Evolutionary conservation across 176 grass and related monocot genomes (phyloP).

Genomic region (Urochloa ruziziensis): DNA sequence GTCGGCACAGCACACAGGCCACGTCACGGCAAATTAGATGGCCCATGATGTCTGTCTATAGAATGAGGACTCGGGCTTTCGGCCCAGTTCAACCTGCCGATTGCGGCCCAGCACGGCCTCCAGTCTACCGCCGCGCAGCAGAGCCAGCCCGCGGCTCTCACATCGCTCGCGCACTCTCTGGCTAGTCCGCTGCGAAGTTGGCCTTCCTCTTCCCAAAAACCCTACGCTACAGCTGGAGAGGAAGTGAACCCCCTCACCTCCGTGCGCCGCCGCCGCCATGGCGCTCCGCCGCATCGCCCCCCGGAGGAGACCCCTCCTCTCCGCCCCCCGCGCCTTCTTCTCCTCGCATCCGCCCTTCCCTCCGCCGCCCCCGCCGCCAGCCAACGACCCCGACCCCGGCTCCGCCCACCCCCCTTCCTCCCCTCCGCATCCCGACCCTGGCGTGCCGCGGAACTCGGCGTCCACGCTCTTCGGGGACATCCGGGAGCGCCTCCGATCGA

Average conservation of each 20-base stretch:
- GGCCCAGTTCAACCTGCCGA: background rate
- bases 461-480: constrained; percentile 44
- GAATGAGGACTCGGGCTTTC: background rate
- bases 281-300: constrained; percentile 41
- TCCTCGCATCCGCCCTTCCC: constrained; percentile 22
- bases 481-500: constrained; percentile 37
- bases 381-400: background rate
- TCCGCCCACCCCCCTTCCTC: constrained; percentile 9
- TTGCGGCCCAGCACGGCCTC: background rate
- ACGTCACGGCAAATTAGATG: too few relatives aligned
- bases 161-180: background rate
- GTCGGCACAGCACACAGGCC: too few relatives aligned
- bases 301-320: background rate
- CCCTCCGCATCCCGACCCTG: background rate
- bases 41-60: background rate
- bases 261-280: constrained; percentile 39
- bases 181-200: background rate
- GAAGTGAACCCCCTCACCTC: background rate
- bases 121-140: background rate
- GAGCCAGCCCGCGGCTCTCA: background rate
- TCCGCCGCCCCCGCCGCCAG: constrained; percentile 19
- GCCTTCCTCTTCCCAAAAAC: constrained; percentile 7
- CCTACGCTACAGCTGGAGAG: constrained; percentile 5
- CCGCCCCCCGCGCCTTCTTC: constrained; percentile 9
- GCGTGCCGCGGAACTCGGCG: background rate